phyloP scores from a whole-genome alignment of 345 rosid genomes.

The Aquilaria yunnanensis region DNA sequence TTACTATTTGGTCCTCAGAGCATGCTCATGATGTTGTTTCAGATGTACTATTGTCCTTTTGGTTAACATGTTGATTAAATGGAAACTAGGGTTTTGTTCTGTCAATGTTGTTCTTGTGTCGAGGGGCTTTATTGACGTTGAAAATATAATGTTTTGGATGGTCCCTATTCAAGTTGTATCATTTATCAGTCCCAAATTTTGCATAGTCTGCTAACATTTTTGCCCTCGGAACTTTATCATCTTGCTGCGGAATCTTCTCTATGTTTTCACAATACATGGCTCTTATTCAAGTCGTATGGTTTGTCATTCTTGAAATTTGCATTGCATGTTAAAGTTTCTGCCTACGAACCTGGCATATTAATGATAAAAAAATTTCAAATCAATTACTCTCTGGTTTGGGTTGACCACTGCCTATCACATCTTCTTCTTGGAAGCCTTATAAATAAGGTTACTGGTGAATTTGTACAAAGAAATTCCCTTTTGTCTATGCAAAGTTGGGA shows the following conservation, averaged over 20 bases:
- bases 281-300: not conserved
- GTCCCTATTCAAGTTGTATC: not conserved
- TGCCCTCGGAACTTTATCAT: not conserved
- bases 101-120: not conserved
- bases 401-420: not conserved
- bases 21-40: not conserved
- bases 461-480: too few species aligned
- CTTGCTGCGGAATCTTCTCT: not conserved
- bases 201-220: not conserved
- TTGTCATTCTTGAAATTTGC: not conserved
- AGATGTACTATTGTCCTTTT: not conserved
- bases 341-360: too few species aligned
- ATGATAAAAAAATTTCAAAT: not conserved
- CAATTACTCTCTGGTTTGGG: not conserved
- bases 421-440: not conserved
- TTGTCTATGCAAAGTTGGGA: too few species aligned
- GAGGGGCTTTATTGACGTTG: not conserved
- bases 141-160: constrained; percentile 1
- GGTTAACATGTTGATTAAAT: not conserved
- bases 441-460: too few species aligned
- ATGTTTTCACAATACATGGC: not conserved
- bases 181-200: not conserved
- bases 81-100: constrained; percentile 9
- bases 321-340: too few species aligned
- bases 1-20: not conserved